phyloP scores from a whole-genome alignment of 768 basidiomycete genomes.

The Lactarius psammicola region DNA sequence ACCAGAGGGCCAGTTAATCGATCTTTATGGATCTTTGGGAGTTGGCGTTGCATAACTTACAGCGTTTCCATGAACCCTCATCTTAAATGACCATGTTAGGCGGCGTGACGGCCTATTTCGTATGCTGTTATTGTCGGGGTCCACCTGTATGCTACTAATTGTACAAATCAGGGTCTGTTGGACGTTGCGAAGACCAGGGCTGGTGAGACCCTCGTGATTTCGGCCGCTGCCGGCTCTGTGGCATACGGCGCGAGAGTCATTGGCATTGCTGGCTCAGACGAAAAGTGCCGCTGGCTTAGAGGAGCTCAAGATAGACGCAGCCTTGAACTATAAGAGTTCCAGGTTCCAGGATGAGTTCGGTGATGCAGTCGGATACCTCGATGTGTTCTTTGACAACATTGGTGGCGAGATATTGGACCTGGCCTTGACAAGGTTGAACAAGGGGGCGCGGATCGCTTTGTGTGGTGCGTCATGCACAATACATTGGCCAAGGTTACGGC shows the following conservation, averaged over 20 bases:
- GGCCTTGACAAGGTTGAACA: constrained; percentile 69
- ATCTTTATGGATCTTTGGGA: constrained; percentile 82
- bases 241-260: constrained; percentile 79
- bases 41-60: constrained; percentile 50
- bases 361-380: constrained; percentile 65
- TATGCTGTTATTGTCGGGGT: constrained; percentile 37
- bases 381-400: constrained; percentile 85
- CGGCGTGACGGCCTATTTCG: constrained; percentile 82
- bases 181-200: constrained; percentile 78
- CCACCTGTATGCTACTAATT: constrained; percentile 11
- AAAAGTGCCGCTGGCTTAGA: constrained; percentile 87
- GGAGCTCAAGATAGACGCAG: constrained; percentile 79
- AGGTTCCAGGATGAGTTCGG: constrained; percentile 74
- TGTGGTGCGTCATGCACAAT: constrained; percentile 59
- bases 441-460: constrained; percentile 71
- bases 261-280: constrained; percentile 79
- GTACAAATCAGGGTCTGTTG: constrained; percentile 61
- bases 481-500: neutral
- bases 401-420: constrained; percentile 82
- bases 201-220: constrained; percentile 83
- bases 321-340: constrained; percentile 83
- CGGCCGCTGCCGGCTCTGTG: constrained; percentile 90
- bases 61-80: neutral
- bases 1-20: constrained; percentile 61
- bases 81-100: constrained; percentile 43